Evolutionary conservation across 257 asterid genomes (phyloP).

Genomic region (Solanum phureja): DNA sequence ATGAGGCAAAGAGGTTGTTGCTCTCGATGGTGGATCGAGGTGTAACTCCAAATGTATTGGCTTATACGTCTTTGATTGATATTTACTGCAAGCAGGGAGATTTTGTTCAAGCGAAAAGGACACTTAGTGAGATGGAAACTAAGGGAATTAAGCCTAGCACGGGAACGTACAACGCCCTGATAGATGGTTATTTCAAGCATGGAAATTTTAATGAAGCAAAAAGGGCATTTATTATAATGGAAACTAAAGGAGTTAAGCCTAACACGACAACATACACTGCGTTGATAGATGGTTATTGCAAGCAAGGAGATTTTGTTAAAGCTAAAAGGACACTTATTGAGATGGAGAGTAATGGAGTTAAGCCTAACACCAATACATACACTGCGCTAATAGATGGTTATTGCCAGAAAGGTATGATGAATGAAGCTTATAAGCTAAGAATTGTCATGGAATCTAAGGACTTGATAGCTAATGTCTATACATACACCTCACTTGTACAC

Average conservation of each 20-base stretch:
- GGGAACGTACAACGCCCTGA: conserved; percentile 40
- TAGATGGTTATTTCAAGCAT: conserved; percentile 49
- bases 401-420: conserved; percentile 29
- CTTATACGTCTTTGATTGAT: conserved; percentile 44
- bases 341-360: conserved; percentile 25
- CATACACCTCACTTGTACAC: conserved; percentile 62
- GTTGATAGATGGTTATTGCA: background rate
- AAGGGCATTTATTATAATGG: conserved; percentile 1
- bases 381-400: conserved; percentile 49
- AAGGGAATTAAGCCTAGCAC: conserved; percentile 36
- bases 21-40: conserved; percentile 56
- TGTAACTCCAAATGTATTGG: conserved; percentile 38
- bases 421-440: conserved; percentile 23
- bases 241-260: conserved; percentile 15
- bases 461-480: conserved; percentile 37
- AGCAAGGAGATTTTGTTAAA: background rate
- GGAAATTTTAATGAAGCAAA: conserved; percentile 36
- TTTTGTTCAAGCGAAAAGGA: conserved; percentile 38
- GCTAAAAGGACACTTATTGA: conserved; percentile 28
- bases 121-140: conserved; percentile 37
- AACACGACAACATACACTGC: conserved; percentile 18
- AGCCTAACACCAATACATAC: conserved; percentile 38
- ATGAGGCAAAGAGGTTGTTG: conserved; percentile 51
- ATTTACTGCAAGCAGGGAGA: conserved; percentile 53
- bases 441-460: conserved; percentile 34